Conservation (phyloP, 2,329 filamentous ascomycete genomes). For the Colletotrichum sojae region DNA sequence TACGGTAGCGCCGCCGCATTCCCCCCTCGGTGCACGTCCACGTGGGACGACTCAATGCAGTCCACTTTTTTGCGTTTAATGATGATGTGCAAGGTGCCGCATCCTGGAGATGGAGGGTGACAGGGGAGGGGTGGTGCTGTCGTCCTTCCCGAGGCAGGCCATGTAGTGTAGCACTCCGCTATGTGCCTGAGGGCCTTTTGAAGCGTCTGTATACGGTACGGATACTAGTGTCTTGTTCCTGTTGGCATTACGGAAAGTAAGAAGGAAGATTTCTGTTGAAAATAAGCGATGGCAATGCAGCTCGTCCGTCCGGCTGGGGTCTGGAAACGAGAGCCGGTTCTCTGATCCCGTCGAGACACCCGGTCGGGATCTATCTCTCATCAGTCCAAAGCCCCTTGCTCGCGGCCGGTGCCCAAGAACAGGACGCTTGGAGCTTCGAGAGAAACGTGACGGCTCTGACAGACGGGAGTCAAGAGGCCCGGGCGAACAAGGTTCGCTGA, state of each 20-base stretch:
- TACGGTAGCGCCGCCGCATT: constrained; percentile 21
- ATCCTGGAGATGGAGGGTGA: constrained; percentile 21
- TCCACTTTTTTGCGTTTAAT: constrained; percentile 41
- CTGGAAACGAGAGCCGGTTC: neutral
- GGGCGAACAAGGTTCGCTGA: neutral
- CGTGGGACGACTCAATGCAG: constrained; percentile 28
- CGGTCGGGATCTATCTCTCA: neutral
- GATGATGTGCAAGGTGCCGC: constrained; percentile 40
- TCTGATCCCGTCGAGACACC: neutral
- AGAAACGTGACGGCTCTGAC: constrained; percentile 6
- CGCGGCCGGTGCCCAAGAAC: neutral
- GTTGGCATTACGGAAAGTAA: neutral
- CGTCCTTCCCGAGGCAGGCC: neutral
- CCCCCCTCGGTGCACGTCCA: constrained; percentile 29
- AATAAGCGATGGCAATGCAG: neutral
- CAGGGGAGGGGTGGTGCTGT: constrained; percentile 15
- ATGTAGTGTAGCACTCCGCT: neutral
- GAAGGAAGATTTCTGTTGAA: neutral
- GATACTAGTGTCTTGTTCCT: neutral
- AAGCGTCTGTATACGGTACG: too few species aligned
- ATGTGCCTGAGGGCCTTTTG: too few species aligned
- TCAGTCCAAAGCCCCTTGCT: neutral
- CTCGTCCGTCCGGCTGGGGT: neutral
- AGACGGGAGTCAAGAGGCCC: neutral
- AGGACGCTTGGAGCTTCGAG: neutral